These are phyloP conservation scores for Beauveria sp. DNA, from an alignment of 2,329 filamentous ascomycete species.

Conservation along the genomic window DNA sequence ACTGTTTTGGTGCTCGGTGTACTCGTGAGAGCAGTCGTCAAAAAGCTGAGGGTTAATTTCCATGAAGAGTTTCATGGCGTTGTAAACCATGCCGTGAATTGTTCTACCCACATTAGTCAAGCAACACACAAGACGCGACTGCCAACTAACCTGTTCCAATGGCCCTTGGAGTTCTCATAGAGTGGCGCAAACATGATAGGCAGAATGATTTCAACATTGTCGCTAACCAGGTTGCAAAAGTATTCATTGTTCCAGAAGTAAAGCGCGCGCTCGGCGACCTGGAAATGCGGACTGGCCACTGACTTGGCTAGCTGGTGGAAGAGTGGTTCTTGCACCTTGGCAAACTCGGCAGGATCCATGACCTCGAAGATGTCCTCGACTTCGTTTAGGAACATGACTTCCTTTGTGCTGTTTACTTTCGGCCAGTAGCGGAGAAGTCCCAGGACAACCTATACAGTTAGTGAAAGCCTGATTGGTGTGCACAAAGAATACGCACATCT, in stretches of 20 bases:
- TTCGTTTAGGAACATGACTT: conserved; percentile 99
- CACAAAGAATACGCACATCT: conserved; percentile 42
- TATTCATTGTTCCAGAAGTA: conserved; percentile 99
- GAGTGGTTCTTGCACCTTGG: conserved; percentile 94
- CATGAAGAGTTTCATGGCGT: conserved; percentile 99
- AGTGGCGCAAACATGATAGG: conserved; percentile 99
- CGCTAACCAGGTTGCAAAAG: conserved; percentile 97
- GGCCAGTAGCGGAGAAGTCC: conserved; percentile 96
- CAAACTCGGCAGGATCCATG: conserved; percentile 97
- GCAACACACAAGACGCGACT: background rate
- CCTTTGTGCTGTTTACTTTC: conserved; percentile 98
- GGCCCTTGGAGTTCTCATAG: conserved; percentile 97
- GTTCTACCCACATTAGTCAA: conserved; percentile 54
- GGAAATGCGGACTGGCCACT: conserved; percentile 96
- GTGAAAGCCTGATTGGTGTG: conserved; percentile 11
- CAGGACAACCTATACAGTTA: conserved; percentile 65
- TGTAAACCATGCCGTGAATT: conserved; percentile 99
- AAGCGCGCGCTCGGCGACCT: conserved; percentile 91
- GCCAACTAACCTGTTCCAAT: conserved; percentile 82
- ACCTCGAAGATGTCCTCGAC: conserved; percentile 99
- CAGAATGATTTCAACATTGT: conserved; percentile 96
- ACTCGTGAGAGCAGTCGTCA: conserved; percentile 96
- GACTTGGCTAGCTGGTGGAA: conserved; percentile 98
- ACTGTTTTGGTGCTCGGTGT: conserved; percentile 91
- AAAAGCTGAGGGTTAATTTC: conserved; percentile 98